phyloP scores from a whole-genome alignment of 2,329 filamentous ascomycete genomes.

The Coleophoma cylindrospora region DNA sequence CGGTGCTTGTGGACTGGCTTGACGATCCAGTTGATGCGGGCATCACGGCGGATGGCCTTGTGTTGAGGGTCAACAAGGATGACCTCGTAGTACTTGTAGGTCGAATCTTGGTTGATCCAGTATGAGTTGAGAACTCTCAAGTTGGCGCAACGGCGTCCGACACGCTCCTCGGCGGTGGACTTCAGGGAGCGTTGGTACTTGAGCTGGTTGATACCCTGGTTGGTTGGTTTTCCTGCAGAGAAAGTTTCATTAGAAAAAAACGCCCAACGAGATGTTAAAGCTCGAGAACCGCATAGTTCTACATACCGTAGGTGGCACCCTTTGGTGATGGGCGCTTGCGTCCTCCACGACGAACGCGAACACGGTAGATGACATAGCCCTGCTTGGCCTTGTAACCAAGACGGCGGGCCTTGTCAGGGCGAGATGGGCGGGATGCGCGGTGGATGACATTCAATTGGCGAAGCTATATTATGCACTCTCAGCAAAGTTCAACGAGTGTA shows the following conservation, averaged over 20 bases:
- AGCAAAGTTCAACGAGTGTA: conserved; percentile 99
- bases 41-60: conserved; percentile 98
- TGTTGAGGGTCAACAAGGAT: conserved; percentile 99
- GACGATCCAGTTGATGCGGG: conserved; percentile 99
- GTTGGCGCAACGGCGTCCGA: conserved; percentile 98
- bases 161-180: conserved; percentile 98
- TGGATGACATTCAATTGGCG: conserved; percentile 99
- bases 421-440: conserved; percentile 95
- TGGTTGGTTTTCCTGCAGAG: conserved; percentile 91
- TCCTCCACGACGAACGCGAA: conserved; percentile 96
- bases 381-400: conserved; percentile 99
- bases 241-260: conserved; percentile 5
- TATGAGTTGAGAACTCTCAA: conserved; percentile 99
- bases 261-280: background rate
- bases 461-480: conserved; percentile 99
- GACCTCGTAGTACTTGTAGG: conserved; percentile 99
- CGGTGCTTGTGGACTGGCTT: conserved; percentile 99
- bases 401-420: conserved; percentile 99
- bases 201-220: conserved; percentile 99
- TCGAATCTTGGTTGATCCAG: conserved; percentile 99
- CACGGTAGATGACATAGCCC: conserved; percentile 99
- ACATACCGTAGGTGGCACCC: conserved; percentile 97
- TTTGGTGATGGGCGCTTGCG: conserved; percentile 95
- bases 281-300: conserved; percentile 11
- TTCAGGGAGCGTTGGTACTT: conserved; percentile 99